Evolutionary conservation across 805 yeast species (phyloP), one percentile per base, ranked within the genome.

Genomic region (Suhomyces sp.): DNA sequence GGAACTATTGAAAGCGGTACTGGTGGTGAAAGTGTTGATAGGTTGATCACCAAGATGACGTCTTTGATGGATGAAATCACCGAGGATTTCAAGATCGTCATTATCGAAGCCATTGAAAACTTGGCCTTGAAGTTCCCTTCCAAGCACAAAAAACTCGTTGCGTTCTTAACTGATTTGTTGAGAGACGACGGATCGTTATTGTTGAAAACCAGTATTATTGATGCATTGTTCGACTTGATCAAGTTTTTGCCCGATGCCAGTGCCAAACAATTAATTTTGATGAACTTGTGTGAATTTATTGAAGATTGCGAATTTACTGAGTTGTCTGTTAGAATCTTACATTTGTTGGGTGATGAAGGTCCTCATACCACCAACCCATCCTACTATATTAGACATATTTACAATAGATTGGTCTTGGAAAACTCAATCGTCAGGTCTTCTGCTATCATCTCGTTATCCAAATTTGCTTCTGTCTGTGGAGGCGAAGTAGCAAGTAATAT

Each of bases 251-350:
- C 97, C 19, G 78, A 75, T 50, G 67, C 62, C 29, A 84, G 79
- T 57, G 90, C 96, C 12, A 83, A 89, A 64, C 94, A 88, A 61
- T 71, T 82, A 47, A 96, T 97, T 22, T 77, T 94, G 64, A 90
- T 88, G 73, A 87, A 87, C 69, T 79, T 94, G 62, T 91, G 98
- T 79, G 99, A 94, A 71, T 92, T 91, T 67, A 94, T 94, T 63
- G 99, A 94, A 73, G 99, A 94, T 77, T 94, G 98, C 75, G 99
- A 94, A 74, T 93, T 81, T 74, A 88, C 97, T 29, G 97, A 91
- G 72, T 83, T 94, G 56, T 84, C 96, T 26, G 96, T 92, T n/a
- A 84, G 98, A 66, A 86, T 94, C 54, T 79, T 94, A 70, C 97
- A 92, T 72, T 72, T 93, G 56, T 81, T 94, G 59, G 99, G 99